phyloP scores from a whole-genome alignment of 2,329 filamentous ascomycete species.

The Orbilia brochopaga region DNA sequence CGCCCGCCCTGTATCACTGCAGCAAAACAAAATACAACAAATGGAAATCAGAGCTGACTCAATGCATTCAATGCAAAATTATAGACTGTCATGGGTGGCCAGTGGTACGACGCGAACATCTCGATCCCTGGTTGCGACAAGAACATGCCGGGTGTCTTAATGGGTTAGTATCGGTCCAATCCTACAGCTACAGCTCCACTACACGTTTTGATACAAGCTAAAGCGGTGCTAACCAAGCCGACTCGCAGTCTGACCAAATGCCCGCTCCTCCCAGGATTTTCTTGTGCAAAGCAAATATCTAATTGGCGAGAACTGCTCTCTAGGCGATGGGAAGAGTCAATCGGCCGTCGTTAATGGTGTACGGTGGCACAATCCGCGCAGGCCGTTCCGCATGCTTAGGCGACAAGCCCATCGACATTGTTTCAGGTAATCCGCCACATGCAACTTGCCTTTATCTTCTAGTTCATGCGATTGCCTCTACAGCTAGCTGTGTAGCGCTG shows the following conservation, averaged over 20 bases:
- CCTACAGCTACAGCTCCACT: constrained; percentile 3
- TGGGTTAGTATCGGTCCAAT: constrained; percentile 57
- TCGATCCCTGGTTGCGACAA: constrained; percentile 98
- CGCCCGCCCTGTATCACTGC: constrained; percentile 15
- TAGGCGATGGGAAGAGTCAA: constrained; percentile 92
- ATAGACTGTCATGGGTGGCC: constrained; percentile 90
- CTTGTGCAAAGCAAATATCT: constrained; percentile 58
- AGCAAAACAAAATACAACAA: constrained; percentile 10
- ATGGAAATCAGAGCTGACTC: constrained; percentile 26
- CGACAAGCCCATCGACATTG: constrained; percentile 82
- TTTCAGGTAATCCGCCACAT: constrained; percentile 64
- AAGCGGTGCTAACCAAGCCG: constrained; percentile 19
- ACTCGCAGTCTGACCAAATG: constrained; percentile 35
- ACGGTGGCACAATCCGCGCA: constrained; percentile 90
- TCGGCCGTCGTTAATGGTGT: constrained; percentile 94
- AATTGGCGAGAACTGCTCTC: constrained; percentile 56
- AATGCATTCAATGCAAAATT: constrained; percentile 7
- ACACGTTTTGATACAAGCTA: constrained; percentile 1
- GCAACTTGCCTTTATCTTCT: not conserved
- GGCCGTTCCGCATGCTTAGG: constrained; percentile 80
- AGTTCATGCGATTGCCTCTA: not conserved
- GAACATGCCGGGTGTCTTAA: constrained; percentile 95
- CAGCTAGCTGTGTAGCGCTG: not conserved
- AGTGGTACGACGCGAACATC: constrained; percentile 98
- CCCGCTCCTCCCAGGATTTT: not conserved